phyloP scores from a whole-genome alignment of 1,284 basidiomycete species.

The Earliella scabrosa region DNA sequence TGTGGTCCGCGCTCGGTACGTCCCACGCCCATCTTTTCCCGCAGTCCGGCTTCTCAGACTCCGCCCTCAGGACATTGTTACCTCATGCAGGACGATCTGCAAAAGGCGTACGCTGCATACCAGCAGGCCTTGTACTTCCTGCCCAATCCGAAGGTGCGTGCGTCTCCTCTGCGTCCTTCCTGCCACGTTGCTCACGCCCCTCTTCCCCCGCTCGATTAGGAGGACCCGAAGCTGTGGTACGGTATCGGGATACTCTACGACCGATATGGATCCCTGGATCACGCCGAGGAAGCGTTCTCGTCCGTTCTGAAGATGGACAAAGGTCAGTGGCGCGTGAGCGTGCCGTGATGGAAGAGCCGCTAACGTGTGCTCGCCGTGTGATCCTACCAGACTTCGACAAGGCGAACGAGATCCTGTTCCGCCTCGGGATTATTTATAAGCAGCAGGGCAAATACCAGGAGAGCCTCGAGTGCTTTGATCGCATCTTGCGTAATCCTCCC shows the following conservation, averaged over 20 bases:
- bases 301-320: constrained; percentile 98
- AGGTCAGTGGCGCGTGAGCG: constrained; percentile 51
- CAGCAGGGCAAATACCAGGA: constrained; percentile 94
- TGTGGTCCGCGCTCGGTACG: constrained; percentile 90
- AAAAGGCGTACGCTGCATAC: constrained; percentile 98
- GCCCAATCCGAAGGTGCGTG: constrained; percentile 87
- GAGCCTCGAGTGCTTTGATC: constrained; percentile 91
- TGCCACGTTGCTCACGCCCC: constrained; percentile 27
- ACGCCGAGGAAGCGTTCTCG: constrained; percentile 98
- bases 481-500: constrained; percentile 94
- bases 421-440: constrained; percentile 99
- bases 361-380: constrained; percentile 15
- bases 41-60: constrained; percentile 24
- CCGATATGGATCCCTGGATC: constrained; percentile 96
- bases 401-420: constrained; percentile 98
- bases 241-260: constrained; percentile 99
- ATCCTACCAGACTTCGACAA: constrained; percentile 93
- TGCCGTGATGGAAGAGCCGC: neutral
- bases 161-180: constrained; percentile 9
- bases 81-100: constrained; percentile 98
- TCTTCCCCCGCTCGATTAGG: constrained; percentile 41
- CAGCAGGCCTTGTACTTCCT: constrained; percentile 97
- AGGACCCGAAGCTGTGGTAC: constrained; percentile 99
- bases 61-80: constrained; percentile 89
- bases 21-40: constrained; percentile 28